phyloP scores from a whole-genome alignment of 331 rosid genomes.

The Phaseolus coccineus region DNA sequence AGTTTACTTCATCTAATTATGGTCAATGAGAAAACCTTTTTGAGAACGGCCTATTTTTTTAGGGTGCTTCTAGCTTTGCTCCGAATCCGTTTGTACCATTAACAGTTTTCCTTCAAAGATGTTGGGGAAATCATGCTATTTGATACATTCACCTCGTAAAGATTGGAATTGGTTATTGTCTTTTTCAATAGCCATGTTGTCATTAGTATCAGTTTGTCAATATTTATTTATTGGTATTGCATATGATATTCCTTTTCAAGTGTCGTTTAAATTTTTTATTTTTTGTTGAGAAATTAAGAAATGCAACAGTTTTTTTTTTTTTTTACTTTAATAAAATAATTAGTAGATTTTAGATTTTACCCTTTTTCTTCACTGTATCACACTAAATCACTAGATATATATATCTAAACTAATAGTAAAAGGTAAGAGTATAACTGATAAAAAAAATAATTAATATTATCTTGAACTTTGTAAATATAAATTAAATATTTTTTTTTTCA shows the following conservation, averaged over 20 bases:
- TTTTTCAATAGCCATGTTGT: background rate
- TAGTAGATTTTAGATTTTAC: too few relatives aligned
- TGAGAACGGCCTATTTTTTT: constrained; percentile 8
- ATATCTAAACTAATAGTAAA: too few relatives aligned
- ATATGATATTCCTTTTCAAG: background rate
- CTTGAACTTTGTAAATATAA: too few relatives aligned
- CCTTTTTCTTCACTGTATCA: too few relatives aligned
- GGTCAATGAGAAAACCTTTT: constrained; percentile 42
- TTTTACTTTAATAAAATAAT: too few relatives aligned
- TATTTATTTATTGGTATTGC: background rate
- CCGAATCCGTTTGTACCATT: constrained; percentile 22
- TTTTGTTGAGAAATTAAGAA: too few relatives aligned
- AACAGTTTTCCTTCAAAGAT: constrained; percentile 2
- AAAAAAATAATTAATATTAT: too few relatives aligned
- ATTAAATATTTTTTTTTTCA: too few relatives aligned
- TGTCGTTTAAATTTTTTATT: too few relatives aligned
- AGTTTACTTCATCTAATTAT: constrained; percentile 42
- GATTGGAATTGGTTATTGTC: background rate
- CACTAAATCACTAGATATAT: too few relatives aligned
- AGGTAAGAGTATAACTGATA: too few relatives aligned
- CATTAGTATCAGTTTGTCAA: background rate
- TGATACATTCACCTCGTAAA: background rate
- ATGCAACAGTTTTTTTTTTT: too few relatives aligned
- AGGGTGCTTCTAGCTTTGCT: constrained; percentile 38
- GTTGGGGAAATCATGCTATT: background rate